Evolutionary conservation across 441 rosid genomes (phyloP), one percentile per base, ranked within the genome.

Genomic region (Syzygium syzygioides): DNA sequence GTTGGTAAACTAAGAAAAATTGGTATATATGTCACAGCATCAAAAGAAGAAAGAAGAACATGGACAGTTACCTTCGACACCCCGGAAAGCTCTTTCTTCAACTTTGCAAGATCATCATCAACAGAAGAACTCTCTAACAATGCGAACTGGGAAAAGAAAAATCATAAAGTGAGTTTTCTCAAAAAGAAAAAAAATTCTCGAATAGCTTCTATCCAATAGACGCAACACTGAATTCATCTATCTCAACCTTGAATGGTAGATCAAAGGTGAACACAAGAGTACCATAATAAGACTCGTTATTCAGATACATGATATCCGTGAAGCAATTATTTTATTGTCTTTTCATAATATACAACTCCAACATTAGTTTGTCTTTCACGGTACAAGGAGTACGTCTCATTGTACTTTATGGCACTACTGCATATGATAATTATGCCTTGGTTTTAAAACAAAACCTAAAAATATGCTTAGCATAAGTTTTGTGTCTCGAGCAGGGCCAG

Each of bases 21-120:
- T 18, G 15, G 7, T 41, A 28, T 41, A 18, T 11, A 10, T 23
- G 17, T 14, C 48, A 19, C n/a, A 55, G 26, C 52, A 6, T 41
- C 26, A 60, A 25, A 15, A 50, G 32, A n/a, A 57, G 45, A 55
- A 55, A n/a, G 37, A 86, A 10, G 8, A 53, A 56, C 34, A 53
- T 32, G 87, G 79, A 83, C 23, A 28, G 53, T 66, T 92, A 94
- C 95, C 95, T 93, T 94, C 45, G 94, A 86, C 88, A 84, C 89
- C 50, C 94, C 94, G 20, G 94, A 91, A 86, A 93, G 89, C 86
- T 91, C 93, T 88, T 90, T 94, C 93, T 93, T 93, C 91, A 94
- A 88, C 86, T 85, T 87, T 50, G 91, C 92, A 25, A 94, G 93
- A 89, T 94, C 94, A 90, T 94, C 95, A 79, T 94, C 95, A 66